Percentiles rank a stretch among this genome's conserved stretches.
Evolutionary conservation across 495 filamentous ascomycete genomes (phyloP).

Genomic region (Penicillium coprophilum): DNA sequence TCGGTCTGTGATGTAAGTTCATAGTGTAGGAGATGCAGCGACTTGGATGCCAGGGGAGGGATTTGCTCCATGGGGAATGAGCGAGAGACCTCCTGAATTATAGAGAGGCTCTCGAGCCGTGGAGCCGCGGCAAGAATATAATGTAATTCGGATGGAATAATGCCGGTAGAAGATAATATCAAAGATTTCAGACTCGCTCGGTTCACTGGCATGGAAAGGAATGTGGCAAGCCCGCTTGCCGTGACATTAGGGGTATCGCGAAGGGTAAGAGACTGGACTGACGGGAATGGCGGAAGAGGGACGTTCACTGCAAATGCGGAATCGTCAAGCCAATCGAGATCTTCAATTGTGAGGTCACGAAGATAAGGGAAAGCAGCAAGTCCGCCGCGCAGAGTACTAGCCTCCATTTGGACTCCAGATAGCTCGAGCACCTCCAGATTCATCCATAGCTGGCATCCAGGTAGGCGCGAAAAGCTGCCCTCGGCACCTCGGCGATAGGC

Average conservation of each 20-base stretch:
- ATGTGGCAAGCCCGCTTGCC: constrained; percentile 61
- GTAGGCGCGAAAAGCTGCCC: constrained; percentile 68
- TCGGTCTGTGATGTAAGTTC: constrained; percentile 67
- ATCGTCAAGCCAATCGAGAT: constrained; percentile 70
- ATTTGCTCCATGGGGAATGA: constrained; percentile 62
- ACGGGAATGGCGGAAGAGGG: constrained; percentile 63
- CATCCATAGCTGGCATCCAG: constrained; percentile 65
- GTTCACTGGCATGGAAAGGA: constrained; percentile 54
- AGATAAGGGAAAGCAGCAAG: constrained; percentile 65
- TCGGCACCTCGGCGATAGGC: constrained; percentile 77
- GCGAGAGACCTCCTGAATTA: constrained; percentile 63
- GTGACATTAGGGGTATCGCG: constrained; percentile 68
- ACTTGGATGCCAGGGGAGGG: constrained; percentile 63
- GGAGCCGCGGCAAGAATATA: constrained; percentile 62
- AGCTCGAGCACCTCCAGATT: constrained; percentile 81
- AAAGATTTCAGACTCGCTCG: constrained; percentile 57
- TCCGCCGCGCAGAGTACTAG: constrained; percentile 65
- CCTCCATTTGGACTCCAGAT: constrained; percentile 68
- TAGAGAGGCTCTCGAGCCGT: constrained; percentile 60
- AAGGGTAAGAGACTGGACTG: constrained; percentile 66
- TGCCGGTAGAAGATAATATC: constrained; percentile 64
- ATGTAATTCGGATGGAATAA: constrained; percentile 62
- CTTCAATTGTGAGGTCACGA: constrained; percentile 67
- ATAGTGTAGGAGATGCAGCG: constrained; percentile 70
- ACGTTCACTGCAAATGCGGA: constrained; percentile 63